These are phyloP conservation scores for Ceratocystis variospora DNA, from an alignment of 2,329 filamentous ascomycete species.

Conservation along the genomic window DNA sequence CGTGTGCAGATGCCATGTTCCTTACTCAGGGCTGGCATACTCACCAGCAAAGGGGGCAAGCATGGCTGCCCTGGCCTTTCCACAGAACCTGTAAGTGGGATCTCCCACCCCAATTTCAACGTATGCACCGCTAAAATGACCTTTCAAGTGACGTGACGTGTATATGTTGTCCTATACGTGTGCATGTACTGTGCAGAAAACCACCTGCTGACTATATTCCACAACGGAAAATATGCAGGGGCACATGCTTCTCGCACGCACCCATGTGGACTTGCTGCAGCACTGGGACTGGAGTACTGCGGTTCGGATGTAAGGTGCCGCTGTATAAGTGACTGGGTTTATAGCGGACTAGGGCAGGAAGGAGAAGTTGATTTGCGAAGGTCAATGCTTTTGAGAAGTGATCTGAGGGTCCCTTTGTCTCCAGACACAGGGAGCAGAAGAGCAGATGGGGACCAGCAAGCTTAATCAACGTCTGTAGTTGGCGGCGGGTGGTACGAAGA, in stretches of 20 bases:
- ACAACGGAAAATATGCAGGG: background rate
- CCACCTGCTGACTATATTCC: background rate
- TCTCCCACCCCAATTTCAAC: too few species aligned
- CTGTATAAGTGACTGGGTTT: background rate
- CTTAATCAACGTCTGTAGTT: background rate
- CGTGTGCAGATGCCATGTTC: too few species aligned
- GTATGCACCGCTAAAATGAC: too few species aligned
- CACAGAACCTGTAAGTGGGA: too few species aligned
- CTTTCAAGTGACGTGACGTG: too few species aligned
- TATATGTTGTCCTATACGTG: too few species aligned
- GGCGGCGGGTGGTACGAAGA: background rate
- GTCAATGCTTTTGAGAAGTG: conserved; percentile 3
- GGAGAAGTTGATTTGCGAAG: background rate
- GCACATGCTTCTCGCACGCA: background rate
- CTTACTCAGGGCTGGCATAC: too few species aligned
- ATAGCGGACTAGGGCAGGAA: background rate
- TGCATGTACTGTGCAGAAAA: too few species aligned
- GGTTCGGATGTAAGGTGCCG: background rate
- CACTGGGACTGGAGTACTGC: background rate
- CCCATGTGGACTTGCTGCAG: background rate
- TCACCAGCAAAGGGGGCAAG: too few species aligned
- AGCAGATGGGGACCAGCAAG: background rate
- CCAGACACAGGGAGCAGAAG: background rate
- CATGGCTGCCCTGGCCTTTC: too few species aligned
- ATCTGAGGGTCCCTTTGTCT: background rate